Conservation (phyloP, 2,329 filamentous ascomycete genomes). For the Biscogniauxia marginata region DNA sequence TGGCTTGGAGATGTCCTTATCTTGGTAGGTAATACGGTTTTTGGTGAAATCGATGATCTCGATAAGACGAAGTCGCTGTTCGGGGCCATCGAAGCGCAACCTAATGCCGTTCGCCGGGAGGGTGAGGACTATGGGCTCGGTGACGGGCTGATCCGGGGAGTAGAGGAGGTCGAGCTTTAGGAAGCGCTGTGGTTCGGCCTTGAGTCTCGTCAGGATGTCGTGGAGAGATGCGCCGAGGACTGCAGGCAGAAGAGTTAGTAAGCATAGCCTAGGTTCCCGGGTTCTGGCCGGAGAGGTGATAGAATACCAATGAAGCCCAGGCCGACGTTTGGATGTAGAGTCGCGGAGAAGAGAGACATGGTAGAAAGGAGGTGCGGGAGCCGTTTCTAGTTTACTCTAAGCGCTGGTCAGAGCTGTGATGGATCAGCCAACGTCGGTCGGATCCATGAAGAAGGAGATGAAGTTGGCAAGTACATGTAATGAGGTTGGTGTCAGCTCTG, state of each 20-base stretch:
- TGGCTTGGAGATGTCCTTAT: conserved; percentile 67
- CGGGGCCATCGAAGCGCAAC: conserved; percentile 87
- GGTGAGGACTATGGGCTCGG: conserved; percentile 69
- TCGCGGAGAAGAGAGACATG: conserved; percentile 34
- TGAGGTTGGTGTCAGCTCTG: not conserved
- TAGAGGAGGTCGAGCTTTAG: conserved; percentile 81
- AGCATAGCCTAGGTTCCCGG: not conserved
- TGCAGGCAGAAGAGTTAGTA: conserved; percentile 37
- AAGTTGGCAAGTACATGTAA: not conserved
- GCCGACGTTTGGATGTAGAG: conserved; percentile 31
- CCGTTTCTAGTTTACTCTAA: not conserved
- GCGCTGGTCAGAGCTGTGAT: not conserved
- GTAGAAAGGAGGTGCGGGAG: not conserved
- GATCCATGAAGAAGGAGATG: conserved; percentile 16
- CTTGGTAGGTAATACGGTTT: conserved; percentile 71
- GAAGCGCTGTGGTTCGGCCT: conserved; percentile 80
- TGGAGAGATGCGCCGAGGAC: conserved; percentile 89
- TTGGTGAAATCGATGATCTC: conserved; percentile 90
- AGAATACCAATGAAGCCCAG: conserved; percentile 32
- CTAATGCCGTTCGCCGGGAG: conserved; percentile 86
- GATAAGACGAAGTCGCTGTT: conserved; percentile 86
- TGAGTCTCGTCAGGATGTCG: conserved; percentile 82
- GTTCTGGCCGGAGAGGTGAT: not conserved
- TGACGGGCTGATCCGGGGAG: conserved; percentile 71
- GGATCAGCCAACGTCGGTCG: conserved; percentile 10